Evolutionary conservation across 192 early-diverging fungal species (phyloP).

Genomic region (Chytriomyces sp.): DNA sequence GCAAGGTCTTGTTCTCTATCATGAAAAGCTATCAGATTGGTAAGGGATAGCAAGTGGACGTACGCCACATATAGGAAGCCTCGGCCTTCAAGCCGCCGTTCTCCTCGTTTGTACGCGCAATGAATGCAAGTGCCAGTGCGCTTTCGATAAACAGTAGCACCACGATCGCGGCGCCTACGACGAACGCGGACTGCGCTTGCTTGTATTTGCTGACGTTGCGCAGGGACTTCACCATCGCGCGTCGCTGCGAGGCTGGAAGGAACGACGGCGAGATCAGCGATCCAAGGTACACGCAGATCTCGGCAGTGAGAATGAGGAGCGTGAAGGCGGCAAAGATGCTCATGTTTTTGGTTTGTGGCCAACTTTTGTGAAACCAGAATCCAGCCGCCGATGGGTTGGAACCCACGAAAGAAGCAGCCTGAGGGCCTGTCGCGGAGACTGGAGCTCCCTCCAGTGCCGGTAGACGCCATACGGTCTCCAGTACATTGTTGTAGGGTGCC

Average conservation of each 20-base stretch:
- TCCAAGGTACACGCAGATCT: constrained; percentile 8
- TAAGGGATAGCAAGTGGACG: too few relatives aligned
- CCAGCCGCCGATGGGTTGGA: too few relatives aligned
- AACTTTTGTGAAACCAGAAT: too few relatives aligned
- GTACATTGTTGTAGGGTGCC: too few relatives aligned
- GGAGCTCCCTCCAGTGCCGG: too few relatives aligned
- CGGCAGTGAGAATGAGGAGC: neutral
- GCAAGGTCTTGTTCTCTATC: too few relatives aligned
- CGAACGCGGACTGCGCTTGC: constrained; percentile 11
- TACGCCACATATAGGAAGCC: too few relatives aligned
- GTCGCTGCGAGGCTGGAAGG: constrained; percentile 18
- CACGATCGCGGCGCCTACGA: neutral
- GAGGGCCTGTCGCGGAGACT: too few relatives aligned
- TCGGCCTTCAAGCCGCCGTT: neutral
- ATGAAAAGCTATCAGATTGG: too few relatives aligned
- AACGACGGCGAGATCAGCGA: constrained; percentile 8
- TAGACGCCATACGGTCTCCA: too few relatives aligned
- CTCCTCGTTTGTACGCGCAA: neutral
- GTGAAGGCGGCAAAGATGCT: constrained; percentile 11
- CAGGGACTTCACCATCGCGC: constrained; percentile 11
- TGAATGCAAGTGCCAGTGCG: neutral
- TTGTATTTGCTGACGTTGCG: constrained; percentile 11
- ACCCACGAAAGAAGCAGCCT: too few relatives aligned
- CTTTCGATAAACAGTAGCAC: constrained; percentile 5
- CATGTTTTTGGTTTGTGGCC: too few relatives aligned